Conservation (phyloP, 768 basidiomycete genomes). For the Termitomyces titanicus region DNA sequence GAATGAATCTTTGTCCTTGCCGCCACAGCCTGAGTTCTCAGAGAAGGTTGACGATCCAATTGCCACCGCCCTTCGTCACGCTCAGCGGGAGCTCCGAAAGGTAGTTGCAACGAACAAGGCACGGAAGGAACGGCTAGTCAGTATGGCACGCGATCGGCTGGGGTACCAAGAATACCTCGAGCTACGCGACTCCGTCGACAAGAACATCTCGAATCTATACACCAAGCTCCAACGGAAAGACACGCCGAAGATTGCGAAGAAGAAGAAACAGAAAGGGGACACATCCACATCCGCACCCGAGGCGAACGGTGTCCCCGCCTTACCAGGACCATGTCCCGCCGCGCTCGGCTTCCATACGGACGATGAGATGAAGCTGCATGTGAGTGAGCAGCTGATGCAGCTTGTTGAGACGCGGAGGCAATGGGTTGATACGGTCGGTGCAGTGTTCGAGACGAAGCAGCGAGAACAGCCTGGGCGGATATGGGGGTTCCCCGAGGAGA, state of each 20-base stretch:
- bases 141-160: slow-evolving; percentile 80
- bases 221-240: slow-evolving; percentile 82
- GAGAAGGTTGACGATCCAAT: slow-evolving; percentile 92
- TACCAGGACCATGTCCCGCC: slow-evolving; percentile 62
- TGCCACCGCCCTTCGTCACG: slow-evolving; percentile 82
- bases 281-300: slow-evolving; percentile 18
- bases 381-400: slow-evolving; percentile 65
- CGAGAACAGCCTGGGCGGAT: slow-evolving; percentile 60
- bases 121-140: slow-evolving; percentile 67
- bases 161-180: slow-evolving; percentile 92
- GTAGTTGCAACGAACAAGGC: slow-evolving; percentile 83
- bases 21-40: slow-evolving; percentile 62
- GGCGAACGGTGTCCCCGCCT: slow-evolving; percentile 28
- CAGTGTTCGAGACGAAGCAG: slow-evolving; percentile 75
- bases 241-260: slow-evolving; percentile 70
- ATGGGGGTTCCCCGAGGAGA: slow-evolving; percentile 73
- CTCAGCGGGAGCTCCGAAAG: slow-evolving; percentile 74
- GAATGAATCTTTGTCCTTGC: not conserved
- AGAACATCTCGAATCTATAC: slow-evolving; percentile 72
- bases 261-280: slow-evolving; percentile 56
- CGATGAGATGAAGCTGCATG: slow-evolving; percentile 57
- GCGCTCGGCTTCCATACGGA: slow-evolving; percentile 68
- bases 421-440: slow-evolving; percentile 77
- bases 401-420: slow-evolving; percentile 73
- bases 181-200: slow-evolving; percentile 81